phyloP scores from a whole-genome alignment of 1,284 basidiomycete species.

The Heimioporus punctisporus region DNA sequence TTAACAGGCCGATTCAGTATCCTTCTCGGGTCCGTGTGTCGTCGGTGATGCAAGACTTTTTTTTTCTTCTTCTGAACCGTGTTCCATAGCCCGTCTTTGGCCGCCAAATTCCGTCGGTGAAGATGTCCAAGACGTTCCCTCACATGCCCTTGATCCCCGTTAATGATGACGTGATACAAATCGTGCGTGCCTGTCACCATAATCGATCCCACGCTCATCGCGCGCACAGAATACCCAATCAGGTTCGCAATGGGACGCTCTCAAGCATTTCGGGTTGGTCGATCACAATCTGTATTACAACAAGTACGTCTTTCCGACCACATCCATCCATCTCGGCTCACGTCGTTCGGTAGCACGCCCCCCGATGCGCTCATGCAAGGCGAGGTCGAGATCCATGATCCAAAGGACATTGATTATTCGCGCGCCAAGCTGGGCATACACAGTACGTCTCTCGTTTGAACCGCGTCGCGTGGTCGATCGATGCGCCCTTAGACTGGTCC shows the following conservation, averaged over 20 bases:
- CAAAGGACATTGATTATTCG: conserved; percentile 49
- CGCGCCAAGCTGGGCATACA: conserved; percentile 64
- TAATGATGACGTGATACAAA: conserved; percentile 64
- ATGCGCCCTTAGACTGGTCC: conserved; percentile 58
- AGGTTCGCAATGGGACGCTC: conserved; percentile 76
- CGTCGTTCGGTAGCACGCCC: conserved; percentile 41
- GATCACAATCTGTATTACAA: conserved; percentile 65
- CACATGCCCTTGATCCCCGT: conserved; percentile 31
- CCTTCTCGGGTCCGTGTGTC: conserved; percentile 51
- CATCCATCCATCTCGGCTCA: not conserved
- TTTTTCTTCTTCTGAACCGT: not conserved
- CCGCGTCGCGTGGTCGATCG: not conserved
- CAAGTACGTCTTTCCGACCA: conserved; percentile 40
- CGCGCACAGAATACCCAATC: conserved; percentile 69
- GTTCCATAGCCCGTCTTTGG: conserved; percentile 53
- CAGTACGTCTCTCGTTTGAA: conserved; percentile 42
- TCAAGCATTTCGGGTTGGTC: conserved; percentile 60
- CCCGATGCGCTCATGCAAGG: conserved; percentile 48
- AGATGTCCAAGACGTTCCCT: conserved; percentile 34
- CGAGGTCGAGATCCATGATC: conserved; percentile 47
- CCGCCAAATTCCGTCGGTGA: conserved; percentile 55
- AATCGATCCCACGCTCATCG: too few relatives aligned
- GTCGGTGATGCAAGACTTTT: not conserved
- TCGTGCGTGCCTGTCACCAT: conserved; percentile 39
- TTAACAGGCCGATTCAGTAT: conserved; percentile 64